A percentile compares a stretch with the other conserved stretches of the same genome.
These are phyloP conservation scores for Lactarius sp. DNA, from an alignment of 768 basidiomycete genomes.

Conservation along the genomic window DNA sequence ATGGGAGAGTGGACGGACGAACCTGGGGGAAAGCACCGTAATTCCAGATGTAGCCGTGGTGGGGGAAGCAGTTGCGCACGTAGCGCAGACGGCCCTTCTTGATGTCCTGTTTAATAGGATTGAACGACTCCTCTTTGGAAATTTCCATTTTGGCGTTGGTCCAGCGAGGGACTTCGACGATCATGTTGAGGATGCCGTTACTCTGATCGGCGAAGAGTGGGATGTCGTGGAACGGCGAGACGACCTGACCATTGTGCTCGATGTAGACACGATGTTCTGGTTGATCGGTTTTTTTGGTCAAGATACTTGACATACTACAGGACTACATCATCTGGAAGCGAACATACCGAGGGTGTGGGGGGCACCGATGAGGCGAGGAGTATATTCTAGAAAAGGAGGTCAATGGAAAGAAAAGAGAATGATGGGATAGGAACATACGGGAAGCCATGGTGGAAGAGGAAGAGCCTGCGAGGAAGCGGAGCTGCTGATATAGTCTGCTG, in stretches of 20 bases:
- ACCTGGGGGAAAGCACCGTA: slow-evolving; percentile 99
- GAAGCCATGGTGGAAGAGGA: slow-evolving; percentile 47
- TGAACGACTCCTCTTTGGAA: slow-evolving; percentile 96
- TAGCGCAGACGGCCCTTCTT: slow-evolving; percentile 95
- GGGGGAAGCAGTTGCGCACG: slow-evolving; percentile 99
- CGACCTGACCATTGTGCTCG: slow-evolving; percentile 81
- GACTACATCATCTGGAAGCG: background rate
- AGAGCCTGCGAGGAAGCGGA: slow-evolving; percentile 46
- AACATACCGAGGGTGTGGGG: slow-evolving; percentile 86
- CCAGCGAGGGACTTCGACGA: slow-evolving; percentile 98
- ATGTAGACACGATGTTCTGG: slow-evolving; percentile 93
- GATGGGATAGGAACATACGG: slow-evolving; percentile 40
- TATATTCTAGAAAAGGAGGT: slow-evolving; percentile 48
- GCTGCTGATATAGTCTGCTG: slow-evolving; percentile 57
- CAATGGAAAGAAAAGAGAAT: slow-evolving; percentile 15
- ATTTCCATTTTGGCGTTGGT: slow-evolving; percentile 99
- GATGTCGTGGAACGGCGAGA: slow-evolving; percentile 93
- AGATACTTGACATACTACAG: background rate
- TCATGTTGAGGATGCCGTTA: slow-evolving; percentile 97
- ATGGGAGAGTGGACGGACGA: slow-evolving; percentile 26
- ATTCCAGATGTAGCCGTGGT: slow-evolving; percentile 99
- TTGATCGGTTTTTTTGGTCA: background rate
- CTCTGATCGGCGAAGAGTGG: slow-evolving; percentile 95
- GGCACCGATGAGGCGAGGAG: slow-evolving; percentile 76
- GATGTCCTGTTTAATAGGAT: slow-evolving; percentile 99